Percentiles rank a stretch among this genome's conserved stretches.
Conservation (phyloP, 768 basidiomycete species). For the Inosperma sp. region DNA sequence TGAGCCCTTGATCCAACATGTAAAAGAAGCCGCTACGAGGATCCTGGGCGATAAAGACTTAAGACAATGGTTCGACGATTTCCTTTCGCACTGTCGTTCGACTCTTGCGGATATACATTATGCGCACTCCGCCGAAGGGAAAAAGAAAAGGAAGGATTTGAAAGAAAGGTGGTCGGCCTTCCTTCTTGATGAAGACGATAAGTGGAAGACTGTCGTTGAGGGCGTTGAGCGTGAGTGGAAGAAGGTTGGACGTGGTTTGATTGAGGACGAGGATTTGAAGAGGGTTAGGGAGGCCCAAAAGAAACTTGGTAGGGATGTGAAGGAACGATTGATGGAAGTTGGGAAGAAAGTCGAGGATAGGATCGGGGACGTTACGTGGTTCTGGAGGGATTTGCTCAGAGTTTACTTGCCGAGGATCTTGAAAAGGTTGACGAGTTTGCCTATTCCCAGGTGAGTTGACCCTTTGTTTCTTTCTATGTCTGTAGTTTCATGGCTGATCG, state of each 20-base stretch:
- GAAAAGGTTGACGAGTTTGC: slow-evolving; percentile 50
- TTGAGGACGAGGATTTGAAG: slow-evolving; percentile 46
- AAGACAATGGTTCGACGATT: slow-evolving; percentile 51
- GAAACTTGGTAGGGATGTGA: slow-evolving; percentile 46
- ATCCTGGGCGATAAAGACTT: slow-evolving; percentile 52
- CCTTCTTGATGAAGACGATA: slow-evolving; percentile 43
- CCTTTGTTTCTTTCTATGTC: background rate
- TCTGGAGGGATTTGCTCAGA: slow-evolving; percentile 78
- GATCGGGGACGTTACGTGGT: slow-evolving; percentile 63
- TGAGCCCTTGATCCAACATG: slow-evolving; percentile 42
- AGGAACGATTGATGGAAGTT: slow-evolving; percentile 34
- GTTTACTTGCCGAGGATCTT: slow-evolving; percentile 66
- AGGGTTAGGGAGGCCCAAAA: slow-evolving; percentile 44
- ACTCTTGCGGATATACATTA: slow-evolving; percentile 51
- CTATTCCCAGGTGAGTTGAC: slow-evolving; percentile 57
- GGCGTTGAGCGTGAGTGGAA: slow-evolving; percentile 41
- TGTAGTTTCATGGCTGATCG: background rate
- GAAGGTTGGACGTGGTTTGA: slow-evolving; percentile 43
- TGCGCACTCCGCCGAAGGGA: slow-evolving; percentile 46
- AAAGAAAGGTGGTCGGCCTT: slow-evolving; percentile 44
- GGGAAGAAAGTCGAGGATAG: slow-evolving; percentile 45
- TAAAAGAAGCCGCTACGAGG: slow-evolving; percentile 40
- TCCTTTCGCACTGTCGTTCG: slow-evolving; percentile 42
- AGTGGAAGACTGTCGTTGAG: slow-evolving; percentile 52
- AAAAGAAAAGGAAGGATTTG: slow-evolving; percentile 41